Conservation (phyloP, 192 early-diverging fungal genomes). For the Umbelopsis sp. region DNA sequence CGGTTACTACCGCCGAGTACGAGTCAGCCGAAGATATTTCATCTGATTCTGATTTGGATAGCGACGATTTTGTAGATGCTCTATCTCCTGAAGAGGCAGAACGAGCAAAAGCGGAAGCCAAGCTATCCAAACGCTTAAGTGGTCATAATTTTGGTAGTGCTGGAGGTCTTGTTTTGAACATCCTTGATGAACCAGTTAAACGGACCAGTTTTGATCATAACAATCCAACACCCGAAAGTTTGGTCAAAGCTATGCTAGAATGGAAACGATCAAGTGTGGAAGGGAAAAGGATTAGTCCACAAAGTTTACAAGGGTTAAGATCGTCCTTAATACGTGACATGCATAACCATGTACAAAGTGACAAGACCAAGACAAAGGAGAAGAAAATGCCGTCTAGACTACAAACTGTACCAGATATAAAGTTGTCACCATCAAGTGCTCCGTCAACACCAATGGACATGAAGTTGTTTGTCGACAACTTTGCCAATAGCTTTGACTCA, state of each 20-base stretch:
- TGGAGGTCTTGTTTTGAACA: conserved; percentile 41
- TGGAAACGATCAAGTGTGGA: conserved; percentile 33
- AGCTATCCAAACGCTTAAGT: conserved; percentile 34
- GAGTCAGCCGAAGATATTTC: conserved; percentile 1
- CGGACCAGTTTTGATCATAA: neutral
- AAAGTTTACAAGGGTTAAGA: conserved; percentile 18
- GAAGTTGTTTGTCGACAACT: neutral
- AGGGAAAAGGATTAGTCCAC: conserved; percentile 9
- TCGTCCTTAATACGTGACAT: conserved; percentile 9
- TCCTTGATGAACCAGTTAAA: conserved; percentile 15
- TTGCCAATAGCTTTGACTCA: conserved; percentile 8
- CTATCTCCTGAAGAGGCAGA: conserved; percentile 34
- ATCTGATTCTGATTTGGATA: conserved; percentile 20
- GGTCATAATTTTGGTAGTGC: conserved; percentile 40
- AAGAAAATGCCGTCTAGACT: neutral
- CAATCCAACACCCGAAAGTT: conserved; percentile 24
- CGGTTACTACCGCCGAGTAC: neutral
- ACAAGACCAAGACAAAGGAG: neutral
- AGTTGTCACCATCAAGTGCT: conserved; percentile 7
- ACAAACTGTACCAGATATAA: neutral
- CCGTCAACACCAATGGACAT: neutral
- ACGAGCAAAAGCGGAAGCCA: conserved; percentile 21
- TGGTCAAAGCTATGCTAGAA: conserved; percentile 34
- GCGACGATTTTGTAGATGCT: conserved; percentile 37
- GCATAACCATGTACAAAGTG: neutral